Evolutionary conservation across 2,329 filamentous ascomycete genomes (phyloP).

Genomic region (Clonostachys rhizophaga): DNA sequence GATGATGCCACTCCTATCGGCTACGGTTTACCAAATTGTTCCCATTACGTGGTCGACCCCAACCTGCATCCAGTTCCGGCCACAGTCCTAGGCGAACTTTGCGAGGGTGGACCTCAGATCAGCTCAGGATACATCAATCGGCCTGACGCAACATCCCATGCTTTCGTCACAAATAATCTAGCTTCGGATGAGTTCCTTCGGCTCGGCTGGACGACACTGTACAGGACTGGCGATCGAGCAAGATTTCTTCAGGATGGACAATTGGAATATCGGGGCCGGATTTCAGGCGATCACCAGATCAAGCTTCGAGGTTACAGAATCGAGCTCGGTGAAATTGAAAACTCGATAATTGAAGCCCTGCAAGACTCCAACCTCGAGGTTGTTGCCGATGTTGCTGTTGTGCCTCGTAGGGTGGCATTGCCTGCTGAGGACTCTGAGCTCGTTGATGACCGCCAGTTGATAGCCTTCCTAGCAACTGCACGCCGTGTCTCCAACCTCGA

Average conservation of each 20-base stretch:
- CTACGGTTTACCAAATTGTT: conserved; percentile 15
- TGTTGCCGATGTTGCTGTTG: background rate
- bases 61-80: conserved; percentile 7
- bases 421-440: background rate
- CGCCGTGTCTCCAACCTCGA: too few species aligned
- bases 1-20: background rate
- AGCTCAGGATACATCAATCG: conserved; percentile 4
- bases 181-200: background rate
- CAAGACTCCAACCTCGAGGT: too few species aligned
- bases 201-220: conserved; percentile 3
- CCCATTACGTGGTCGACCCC: conserved; percentile 32
- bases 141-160: conserved; percentile 2
- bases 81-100: conserved; percentile 5
- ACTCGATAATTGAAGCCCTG: conserved; percentile 1
- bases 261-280: conserved; percentile 6
- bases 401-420: background rate
- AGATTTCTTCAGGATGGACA: conserved; percentile 2
- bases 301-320: conserved; percentile 9
- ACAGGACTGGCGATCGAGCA: conserved; percentile 7
- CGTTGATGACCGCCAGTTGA: conserved; percentile 12
- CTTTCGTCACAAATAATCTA: conserved; percentile 1
- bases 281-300: conserved; percentile 5
- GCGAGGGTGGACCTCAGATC: conserved; percentile 1
- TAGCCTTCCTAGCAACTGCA: conserved; percentile 11
- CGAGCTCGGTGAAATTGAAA: conserved; percentile 8